Base-by-base conservation (phyloP, 1,284 basidiomycete genomes). In the Crepidotus sp. region DNA sequence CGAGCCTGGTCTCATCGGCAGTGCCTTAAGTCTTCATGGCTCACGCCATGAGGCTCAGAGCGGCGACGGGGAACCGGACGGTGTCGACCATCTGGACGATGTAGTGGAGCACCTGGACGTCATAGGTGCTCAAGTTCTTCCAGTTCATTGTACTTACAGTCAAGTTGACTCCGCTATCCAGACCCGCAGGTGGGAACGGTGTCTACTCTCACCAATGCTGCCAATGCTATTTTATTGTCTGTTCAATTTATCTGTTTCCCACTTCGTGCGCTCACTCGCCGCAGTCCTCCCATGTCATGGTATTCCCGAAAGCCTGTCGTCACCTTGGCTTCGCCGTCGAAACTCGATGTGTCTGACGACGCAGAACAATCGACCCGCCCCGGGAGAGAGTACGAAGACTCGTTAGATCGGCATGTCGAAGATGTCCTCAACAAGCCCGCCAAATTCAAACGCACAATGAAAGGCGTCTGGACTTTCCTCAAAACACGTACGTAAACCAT, bases 401-500 rank as follows among this genome's bases (percentile, higher is more conserved):
- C 74, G 9, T 65, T 91, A 17, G 86, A 91, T 59, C 68, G 74
- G 27, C 89, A 93, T 65, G 83, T 95, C 17, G 77, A 84, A 43
- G 76, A 87, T 52, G 75, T 91, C 2, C 70, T 95, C 11, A 70
- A 71, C 18, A 77, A 79, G 49, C 75, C 76, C 25, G 76, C 79
- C 22, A 81, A 76, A 59, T 64, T 77, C 37, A 70, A 74, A 42
- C 69, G 81, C 8, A 77, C 73, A 0, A 62, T 86, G 56, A 68
- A 70, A 52, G 88, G 89, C 5, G 67, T 92, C 2, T 89, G 87
- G 86, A 75, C 81, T 1, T 93, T 88, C 57, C 61, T 91, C 48
- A 89, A 86, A 66, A 93, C 89, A 45, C 82, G 81, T 83, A 59
- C 51, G 77, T 55, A 10, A 27, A 9, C 32, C 14, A 4, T 13